A percentile compares a stretch with the other conserved stretches of the same genome.
phyloP scores from a whole-genome alignment of 768 basidiomycete genomes.

The Kwoniella dendrophila region DNA sequence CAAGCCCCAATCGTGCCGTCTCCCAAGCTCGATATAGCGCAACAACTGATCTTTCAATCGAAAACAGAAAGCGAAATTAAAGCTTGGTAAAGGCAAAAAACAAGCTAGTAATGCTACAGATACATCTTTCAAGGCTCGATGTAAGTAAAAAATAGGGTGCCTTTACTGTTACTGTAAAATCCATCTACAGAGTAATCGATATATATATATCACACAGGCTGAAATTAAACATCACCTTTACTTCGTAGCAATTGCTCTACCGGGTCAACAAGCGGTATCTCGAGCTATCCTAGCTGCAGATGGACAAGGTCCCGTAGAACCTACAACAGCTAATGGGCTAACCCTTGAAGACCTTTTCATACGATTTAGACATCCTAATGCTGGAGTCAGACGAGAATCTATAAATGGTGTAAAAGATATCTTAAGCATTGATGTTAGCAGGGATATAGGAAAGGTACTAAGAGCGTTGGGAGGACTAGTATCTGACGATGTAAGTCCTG shows the following conservation, averaged over 20 bases:
- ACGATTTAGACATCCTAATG: conserved; percentile 81
- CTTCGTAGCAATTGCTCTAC: conserved; percentile 82
- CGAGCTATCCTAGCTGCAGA: conserved; percentile 59
- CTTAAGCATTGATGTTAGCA: conserved; percentile 22
- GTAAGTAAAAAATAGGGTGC: too few species aligned
- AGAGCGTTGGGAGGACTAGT: conserved; percentile 63
- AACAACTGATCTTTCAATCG: not conserved
- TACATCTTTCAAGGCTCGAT: conserved; percentile 92
- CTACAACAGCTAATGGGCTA: conserved; percentile 75
- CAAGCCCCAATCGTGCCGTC: not conserved
- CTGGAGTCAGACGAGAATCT: conserved; percentile 71
- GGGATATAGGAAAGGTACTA: conserved; percentile 50
- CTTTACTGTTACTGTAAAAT: too few species aligned
- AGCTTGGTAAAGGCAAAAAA: conserved; percentile 93
- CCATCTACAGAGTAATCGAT: too few species aligned
- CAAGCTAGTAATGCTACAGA: conserved; percentile 80
- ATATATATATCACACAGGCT: too few species aligned
- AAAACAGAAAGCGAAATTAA: conserved; percentile 86
- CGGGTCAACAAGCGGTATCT: conserved; percentile 66
- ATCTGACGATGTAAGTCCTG: conserved; percentile 70
- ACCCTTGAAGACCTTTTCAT: conserved; percentile 74
- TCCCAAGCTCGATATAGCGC: not conserved
- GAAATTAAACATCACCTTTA: too few species aligned
- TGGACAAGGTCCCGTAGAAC: conserved; percentile 55
- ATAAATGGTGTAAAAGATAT: conserved; percentile 50